Base-by-base conservation (phyloP, 2,329 filamentous ascomycete species). In the Colletotrichum incanum region DNA sequence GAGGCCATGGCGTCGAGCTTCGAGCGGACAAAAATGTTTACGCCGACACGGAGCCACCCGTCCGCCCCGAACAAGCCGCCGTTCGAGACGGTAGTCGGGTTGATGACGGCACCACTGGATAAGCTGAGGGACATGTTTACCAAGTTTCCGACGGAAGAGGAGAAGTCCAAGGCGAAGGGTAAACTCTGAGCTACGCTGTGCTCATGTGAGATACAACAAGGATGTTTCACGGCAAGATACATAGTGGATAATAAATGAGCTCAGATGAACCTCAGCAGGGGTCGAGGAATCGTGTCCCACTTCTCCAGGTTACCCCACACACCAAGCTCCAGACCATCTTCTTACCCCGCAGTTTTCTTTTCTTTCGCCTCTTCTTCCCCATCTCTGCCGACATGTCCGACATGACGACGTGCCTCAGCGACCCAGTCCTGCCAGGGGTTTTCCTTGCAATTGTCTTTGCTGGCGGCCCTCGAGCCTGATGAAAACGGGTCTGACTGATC, bases 41-140 rank as follows among this genome's bases (percentile, higher is more conserved):
- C 86, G 1, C 88, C 88, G 1, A 83, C 86, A 1, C 83, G 86
- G 31, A 85, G 84, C 45, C 88, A 90, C 76, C 87, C 87, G 0
- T 80, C 76, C n/a, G 83, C 85, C 2, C 86, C 86, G 0, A 83
- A 88, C 72, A 84, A 84, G 45, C 87, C 88, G 3, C 87, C 86
- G 0, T 91, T 89, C 71, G 88, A 91, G 82, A 88, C 86, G 0
- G 86, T 84, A 0, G 84, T 84, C 69, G 88, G 86, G 0, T 74
- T 92, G 28, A 73, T 92, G 78, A 80, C 86, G 0, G 88, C 89
- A 18, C 89, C 89, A 0, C 80, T 91, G 23, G 90, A 91, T 77
- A 85, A 84, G 71, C 73, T 92, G 41, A 80, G 80, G 47, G 88
- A 91, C 77, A 62, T 90, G 8, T 89, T 91, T 74, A 79, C 85